Evolutionary conservation across 352 stramenopile genomes (phyloP).

Genomic region (Phytophthora fragariae): DNA sequence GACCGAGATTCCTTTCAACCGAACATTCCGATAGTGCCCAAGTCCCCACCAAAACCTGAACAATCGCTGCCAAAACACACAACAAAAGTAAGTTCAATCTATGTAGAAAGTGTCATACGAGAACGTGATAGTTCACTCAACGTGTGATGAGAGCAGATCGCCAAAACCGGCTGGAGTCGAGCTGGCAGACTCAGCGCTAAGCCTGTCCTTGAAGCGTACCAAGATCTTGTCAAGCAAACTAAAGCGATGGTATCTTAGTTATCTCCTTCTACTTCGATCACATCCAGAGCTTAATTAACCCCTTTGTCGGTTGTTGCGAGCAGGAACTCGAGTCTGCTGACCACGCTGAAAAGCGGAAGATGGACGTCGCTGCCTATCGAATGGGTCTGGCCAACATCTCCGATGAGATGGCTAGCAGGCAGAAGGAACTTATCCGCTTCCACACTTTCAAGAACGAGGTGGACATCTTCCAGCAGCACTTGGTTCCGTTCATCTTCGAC

Average conservation of each 20-base stretch:
- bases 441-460: constrained; percentile 81
- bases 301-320: background rate
- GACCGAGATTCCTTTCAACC: constrained; percentile 7
- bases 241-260: constrained; percentile 48
- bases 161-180: constrained; percentile 25
- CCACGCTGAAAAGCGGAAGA: constrained; percentile 42
- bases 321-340: constrained; percentile 42
- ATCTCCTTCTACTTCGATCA: background rate
- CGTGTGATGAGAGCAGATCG: constrained; percentile 19
- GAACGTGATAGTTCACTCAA: background rate
- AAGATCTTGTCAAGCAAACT: constrained; percentile 57
- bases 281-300: background rate
- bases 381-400: constrained; percentile 74
- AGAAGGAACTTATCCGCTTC: constrained; percentile 69
- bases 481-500: constrained; percentile 74
- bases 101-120: background rate
- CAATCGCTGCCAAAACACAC: constrained; percentile 17
- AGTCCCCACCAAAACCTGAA: background rate
- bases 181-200: constrained; percentile 42
- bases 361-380: constrained; percentile 51
- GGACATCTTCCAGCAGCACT: constrained; percentile 81
- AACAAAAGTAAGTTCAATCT: constrained; percentile 17
- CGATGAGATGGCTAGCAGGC: constrained; percentile 52
- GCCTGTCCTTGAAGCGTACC: constrained; percentile 57
- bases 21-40: constrained; percentile 16